These are phyloP conservation scores for Xerocomus potaroensis DNA, from an alignment of 768 basidiomycete species.

Conservation along the genomic window DNA sequence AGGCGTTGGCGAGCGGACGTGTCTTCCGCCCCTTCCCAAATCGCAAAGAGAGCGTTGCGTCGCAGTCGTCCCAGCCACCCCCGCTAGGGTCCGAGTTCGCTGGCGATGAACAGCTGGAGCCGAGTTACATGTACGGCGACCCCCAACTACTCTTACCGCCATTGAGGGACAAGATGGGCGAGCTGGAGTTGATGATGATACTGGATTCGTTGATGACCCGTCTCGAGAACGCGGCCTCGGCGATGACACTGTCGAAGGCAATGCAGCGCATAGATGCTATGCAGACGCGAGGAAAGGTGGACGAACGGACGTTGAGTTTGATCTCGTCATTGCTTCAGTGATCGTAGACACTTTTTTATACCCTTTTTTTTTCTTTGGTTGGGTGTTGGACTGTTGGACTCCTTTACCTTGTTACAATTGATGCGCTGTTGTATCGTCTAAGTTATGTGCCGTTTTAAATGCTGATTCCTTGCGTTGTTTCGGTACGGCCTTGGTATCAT, in stretches of 20 bases:
- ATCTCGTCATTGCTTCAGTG: constrained; percentile 31
- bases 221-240: constrained; percentile 65
- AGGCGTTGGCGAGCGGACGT: constrained; percentile 63
- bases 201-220: constrained; percentile 73
- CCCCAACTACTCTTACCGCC: constrained; percentile 62
- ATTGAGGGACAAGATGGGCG: constrained; percentile 64
- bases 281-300: constrained; percentile 36
- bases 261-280: constrained; percentile 29
- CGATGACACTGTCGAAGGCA: constrained; percentile 18
- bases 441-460: too few relatives aligned
- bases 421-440: too few relatives aligned
- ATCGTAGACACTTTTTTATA: constrained; percentile 5
- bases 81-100: constrained; percentile 11
- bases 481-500: too few relatives aligned
- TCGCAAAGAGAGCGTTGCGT: constrained; percentile 28
- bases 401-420: neutral
- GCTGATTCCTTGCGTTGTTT: neutral
- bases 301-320: constrained; percentile 46
- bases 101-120: constrained; percentile 24
- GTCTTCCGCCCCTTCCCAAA: constrained; percentile 48
- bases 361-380: neutral
- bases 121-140: constrained; percentile 50
- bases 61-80: constrained; percentile 5
- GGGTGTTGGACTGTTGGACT: neutral
- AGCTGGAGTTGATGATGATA: constrained; percentile 67